Conservation (phyloP, 805 yeast genomes). For the Hanseniaspora occidentalis region DNA sequence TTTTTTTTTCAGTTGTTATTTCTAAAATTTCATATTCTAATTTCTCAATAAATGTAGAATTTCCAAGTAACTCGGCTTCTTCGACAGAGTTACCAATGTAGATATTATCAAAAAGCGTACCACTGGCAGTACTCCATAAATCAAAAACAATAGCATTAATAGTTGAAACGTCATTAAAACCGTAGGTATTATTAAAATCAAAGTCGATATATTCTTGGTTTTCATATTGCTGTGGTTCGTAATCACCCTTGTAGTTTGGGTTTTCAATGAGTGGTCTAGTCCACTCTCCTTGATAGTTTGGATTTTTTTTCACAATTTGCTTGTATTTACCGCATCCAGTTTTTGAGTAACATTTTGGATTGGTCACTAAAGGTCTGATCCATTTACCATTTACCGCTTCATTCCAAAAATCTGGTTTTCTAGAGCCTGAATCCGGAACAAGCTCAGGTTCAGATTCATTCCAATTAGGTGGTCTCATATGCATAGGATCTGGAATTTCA, state of each 20-base stretch:
- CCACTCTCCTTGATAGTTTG: slow-evolving; percentile 72
- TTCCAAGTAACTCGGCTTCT: slow-evolving; percentile 80
- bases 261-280: slow-evolving; percentile 50
- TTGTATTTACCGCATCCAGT: slow-evolving; percentile 79
- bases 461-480: slow-evolving; percentile 69
- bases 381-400: slow-evolving; percentile 85
- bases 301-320: slow-evolving; percentile 55
- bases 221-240: slow-evolving; percentile 53
- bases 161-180: slow-evolving; percentile 22
- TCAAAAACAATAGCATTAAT: slow-evolving; percentile 48
- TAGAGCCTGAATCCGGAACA: slow-evolving; percentile 57
- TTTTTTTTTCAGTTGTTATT: not conserved
- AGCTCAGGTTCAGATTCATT: slow-evolving; percentile 45
- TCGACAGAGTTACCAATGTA: slow-evolving; percentile 74
- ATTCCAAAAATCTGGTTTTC: slow-evolving; percentile 71
- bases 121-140: slow-evolving; percentile 73
- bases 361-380: slow-evolving; percentile 55
- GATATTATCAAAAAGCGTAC: slow-evolving; percentile 69
- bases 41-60: slow-evolving; percentile 18
- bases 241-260: slow-evolving; percentile 69
- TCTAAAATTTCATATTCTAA: not conserved
- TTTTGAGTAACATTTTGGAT: slow-evolving; percentile 53
- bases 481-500: slow-evolving; percentile 54
- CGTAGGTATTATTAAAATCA: slow-evolving; percentile 53
- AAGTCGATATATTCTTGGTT: slow-evolving; percentile 65